Percentiles rank a stretch among this genome's conserved stretches.
phyloP scores from a whole-genome alignment of 1,139 yeast genomes.

The Pichia sp. region DNA sequence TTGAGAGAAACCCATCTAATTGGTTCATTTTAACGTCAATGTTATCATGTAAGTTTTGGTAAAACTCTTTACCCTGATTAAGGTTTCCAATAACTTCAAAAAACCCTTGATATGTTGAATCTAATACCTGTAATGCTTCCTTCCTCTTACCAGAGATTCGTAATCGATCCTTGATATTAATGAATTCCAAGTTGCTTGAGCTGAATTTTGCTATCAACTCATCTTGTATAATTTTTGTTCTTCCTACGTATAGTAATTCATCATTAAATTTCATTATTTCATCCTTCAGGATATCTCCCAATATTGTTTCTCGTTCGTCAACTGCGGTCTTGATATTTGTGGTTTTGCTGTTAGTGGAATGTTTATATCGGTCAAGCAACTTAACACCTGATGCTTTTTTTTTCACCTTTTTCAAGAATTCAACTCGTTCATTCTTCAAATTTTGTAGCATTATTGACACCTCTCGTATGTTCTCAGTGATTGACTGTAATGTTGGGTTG shows the following conservation, averaged over 20 bases:
- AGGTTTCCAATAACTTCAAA: constrained; percentile 57
- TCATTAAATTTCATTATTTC: constrained; percentile 28
- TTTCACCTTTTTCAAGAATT: constrained; percentile 35
- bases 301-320: background rate
- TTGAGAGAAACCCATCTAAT: constrained; percentile 52
- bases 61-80: constrained; percentile 68
- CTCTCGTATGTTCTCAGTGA: constrained; percentile 43
- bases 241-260: constrained; percentile 39
- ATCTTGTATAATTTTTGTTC: constrained; percentile 39
- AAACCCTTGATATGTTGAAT: constrained; percentile 50
- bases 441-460: constrained; percentile 33
- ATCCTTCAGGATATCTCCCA: constrained; percentile 32
- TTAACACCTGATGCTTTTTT: constrained; percentile 46
- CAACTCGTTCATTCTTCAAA: constrained; percentile 37
- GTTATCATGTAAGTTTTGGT: constrained; percentile 55
- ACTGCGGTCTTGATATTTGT: constrained; percentile 28
- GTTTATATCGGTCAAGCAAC: constrained; percentile 40
- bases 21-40: constrained; percentile 44
- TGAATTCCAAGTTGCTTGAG: constrained; percentile 39
- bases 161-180: constrained; percentile 31
- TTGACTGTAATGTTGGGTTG: constrained; percentile 39
- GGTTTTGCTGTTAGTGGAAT: constrained; percentile 41
- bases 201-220: constrained; percentile 44
- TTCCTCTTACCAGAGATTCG: constrained; percentile 38
- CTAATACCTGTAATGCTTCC: constrained; percentile 50